Conservation (phyloP, 805 yeast genomes). For the Yarrowia alimentaria region DNA sequence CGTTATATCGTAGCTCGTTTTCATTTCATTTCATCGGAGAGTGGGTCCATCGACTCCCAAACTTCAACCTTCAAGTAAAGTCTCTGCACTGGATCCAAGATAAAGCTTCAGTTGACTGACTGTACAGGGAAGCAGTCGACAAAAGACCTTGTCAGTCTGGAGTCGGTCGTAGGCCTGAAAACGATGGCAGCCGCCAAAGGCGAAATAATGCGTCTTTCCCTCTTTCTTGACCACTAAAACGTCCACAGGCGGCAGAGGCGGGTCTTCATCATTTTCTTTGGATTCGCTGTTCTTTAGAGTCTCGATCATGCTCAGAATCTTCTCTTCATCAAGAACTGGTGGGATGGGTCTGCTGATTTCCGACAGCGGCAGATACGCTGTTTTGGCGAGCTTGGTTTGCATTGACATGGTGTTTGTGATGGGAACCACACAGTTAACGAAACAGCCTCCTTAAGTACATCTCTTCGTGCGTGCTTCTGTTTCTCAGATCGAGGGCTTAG, state of each 20-base stretch:
- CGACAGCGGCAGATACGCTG: slow-evolving; percentile 60
- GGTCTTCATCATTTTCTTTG: slow-evolving; percentile 34
- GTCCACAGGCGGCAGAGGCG: slow-evolving; percentile 73
- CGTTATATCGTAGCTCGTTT: no score
- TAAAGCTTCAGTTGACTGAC: slow-evolving; percentile 64
- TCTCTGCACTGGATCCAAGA: slow-evolving; percentile 52
- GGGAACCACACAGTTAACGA: no score
- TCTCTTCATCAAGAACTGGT: slow-evolving; percentile 72
- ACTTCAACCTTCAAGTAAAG: not conserved
- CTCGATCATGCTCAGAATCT: slow-evolving; percentile 70
- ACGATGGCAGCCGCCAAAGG: slow-evolving; percentile 86
- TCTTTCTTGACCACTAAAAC: slow-evolving; percentile 64
- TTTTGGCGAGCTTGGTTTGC: slow-evolving; percentile 56
- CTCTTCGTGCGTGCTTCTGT: no score
- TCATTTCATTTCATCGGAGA: no score
- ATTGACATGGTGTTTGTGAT: slow-evolving; percentile 45
- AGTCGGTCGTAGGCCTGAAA: slow-evolving; percentile 78
- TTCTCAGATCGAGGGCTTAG: no score
- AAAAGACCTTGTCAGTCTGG: slow-evolving; percentile 53
- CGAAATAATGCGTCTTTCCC: slow-evolving; percentile 66
- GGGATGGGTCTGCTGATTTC: slow-evolving; percentile 79
- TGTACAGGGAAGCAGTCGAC: slow-evolving; percentile 74
- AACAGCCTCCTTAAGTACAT: no score
- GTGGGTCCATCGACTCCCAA: no score
- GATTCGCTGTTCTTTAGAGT: slow-evolving; percentile 48